Percentiles rank a stretch among this genome's conserved stretches.
Conservation (phyloP, 495 filamentous ascomycete genomes). For the Jackrogersella minutella region DNA sequence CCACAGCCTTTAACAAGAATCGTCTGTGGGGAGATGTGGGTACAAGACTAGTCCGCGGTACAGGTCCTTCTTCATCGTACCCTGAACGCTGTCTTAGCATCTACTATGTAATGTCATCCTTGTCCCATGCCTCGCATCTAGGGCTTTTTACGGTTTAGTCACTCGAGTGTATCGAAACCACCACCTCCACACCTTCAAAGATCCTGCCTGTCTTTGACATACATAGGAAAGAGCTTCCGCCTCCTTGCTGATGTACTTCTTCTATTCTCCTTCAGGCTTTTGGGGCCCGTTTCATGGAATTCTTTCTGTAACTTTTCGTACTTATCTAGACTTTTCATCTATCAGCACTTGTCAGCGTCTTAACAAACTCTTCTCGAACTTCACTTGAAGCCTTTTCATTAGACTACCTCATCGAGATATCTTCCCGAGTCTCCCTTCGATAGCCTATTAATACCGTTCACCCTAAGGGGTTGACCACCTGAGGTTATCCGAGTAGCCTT, state of each 20-base stretch:
- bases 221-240: constrained; percentile 27
- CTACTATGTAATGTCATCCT: constrained; percentile 32
- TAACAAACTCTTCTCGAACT: neutral
- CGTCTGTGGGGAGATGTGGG: constrained; percentile 35
- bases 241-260: constrained; percentile 22
- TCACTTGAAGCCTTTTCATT: neutral
- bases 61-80: constrained; percentile 31
- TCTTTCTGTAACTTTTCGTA: neutral
- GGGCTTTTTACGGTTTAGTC: constrained; percentile 46
- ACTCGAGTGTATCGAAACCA: constrained; percentile 45
- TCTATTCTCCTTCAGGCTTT: constrained; percentile 10
- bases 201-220: constrained; percentile 30
- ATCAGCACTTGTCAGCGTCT: neutral
- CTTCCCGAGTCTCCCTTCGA: neutral
- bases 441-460: neutral
- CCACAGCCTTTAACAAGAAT: constrained; percentile 22
- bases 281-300: neutral
- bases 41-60: constrained; percentile 25
- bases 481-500: neutral
- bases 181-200: constrained; percentile 42
- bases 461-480: neutral
- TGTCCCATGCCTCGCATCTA: constrained; percentile 43
- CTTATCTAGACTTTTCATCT: neutral
- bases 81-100: constrained; percentile 31
- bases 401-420: neutral